A percentile compares a stretch with the other conserved stretches of the same genome.
phyloP scores from a whole-genome alignment of 2,329 filamentous ascomycete genomes.

The Pseudogymnoascus verrucosus region DNA sequence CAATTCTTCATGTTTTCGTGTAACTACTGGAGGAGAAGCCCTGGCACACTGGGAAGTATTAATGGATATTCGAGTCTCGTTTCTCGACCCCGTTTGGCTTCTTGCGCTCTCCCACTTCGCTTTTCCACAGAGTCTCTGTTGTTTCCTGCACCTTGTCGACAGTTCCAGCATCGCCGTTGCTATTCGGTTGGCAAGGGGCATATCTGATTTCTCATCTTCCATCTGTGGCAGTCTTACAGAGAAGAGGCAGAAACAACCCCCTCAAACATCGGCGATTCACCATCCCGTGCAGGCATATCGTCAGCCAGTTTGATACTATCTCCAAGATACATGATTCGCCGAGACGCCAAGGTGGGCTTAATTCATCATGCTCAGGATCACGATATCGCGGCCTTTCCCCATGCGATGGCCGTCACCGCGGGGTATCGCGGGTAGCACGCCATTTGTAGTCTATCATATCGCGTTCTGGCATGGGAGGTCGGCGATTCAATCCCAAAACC shows the following conservation, averaged over 20 bases:
- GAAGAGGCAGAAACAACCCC: background rate
- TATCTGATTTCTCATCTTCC: background rate
- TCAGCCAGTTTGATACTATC: background rate
- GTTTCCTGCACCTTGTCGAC: background rate
- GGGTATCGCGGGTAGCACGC: background rate
- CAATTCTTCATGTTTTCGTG: background rate
- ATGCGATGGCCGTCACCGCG: background rate
- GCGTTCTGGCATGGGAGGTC: background rate
- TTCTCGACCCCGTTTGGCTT: background rate
- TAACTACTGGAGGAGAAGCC: too few relatives aligned
- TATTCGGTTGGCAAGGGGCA: background rate
- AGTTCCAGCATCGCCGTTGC: background rate
- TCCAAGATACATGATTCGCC: background rate
- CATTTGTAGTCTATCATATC: background rate
- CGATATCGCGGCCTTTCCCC: background rate
- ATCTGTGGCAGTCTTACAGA: background rate
- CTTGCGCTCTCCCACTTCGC: background rate
- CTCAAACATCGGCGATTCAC: background rate
- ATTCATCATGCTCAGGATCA: background rate
- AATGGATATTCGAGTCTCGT: background rate
- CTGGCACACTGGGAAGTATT: background rate
- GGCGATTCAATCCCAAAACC: background rate
- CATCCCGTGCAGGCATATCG: constrained; percentile 3
- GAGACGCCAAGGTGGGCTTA: background rate
- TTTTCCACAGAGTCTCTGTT: background rate